Evolutionary conservation across 352 stramenopile species (phyloP).

Genomic region (Plasmopara viticola): DNA sequence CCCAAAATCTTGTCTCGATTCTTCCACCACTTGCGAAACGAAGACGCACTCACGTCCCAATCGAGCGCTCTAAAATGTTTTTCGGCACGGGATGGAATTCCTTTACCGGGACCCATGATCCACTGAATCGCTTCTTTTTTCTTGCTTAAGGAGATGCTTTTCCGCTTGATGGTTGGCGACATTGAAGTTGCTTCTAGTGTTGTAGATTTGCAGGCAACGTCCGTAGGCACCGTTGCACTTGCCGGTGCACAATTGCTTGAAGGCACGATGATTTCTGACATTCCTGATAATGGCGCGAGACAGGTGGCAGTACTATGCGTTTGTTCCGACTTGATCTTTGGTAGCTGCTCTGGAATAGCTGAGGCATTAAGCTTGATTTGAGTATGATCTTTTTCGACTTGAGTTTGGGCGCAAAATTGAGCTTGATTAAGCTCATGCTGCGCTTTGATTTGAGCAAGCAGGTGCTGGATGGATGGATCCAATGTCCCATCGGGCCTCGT

Average conservation of each 20-base stretch:
- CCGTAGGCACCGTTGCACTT: background rate
- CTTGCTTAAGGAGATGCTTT: constrained; percentile 75
- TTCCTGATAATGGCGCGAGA: constrained; percentile 25
- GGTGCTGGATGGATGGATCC: constrained; percentile 46
- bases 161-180: constrained; percentile 38
- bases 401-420: constrained; percentile 9
- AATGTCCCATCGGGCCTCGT: constrained; percentile 25
- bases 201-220: background rate
- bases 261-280: constrained; percentile 13
- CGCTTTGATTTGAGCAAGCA: constrained; percentile 49
- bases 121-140: constrained; percentile 81
- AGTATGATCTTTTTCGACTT: constrained; percentile 6
- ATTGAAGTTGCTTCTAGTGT: constrained; percentile 1
- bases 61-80: constrained; percentile 68
- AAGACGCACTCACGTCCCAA: constrained; percentile 71
- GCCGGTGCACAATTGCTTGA: background rate
- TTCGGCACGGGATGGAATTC: constrained; percentile 57
- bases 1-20: constrained; percentile 75
- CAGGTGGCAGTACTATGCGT: background rate
- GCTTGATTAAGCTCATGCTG: constrained; percentile 28
- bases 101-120: constrained; percentile 68
- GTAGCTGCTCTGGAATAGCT: background rate
- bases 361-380: background rate
- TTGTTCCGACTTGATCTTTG: constrained; percentile 3
- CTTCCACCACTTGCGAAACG: constrained; percentile 83